Evolutionary conservation across 176 grass and related monocot species (phyloP).

Genomic region (Oryza punctata): DNA sequence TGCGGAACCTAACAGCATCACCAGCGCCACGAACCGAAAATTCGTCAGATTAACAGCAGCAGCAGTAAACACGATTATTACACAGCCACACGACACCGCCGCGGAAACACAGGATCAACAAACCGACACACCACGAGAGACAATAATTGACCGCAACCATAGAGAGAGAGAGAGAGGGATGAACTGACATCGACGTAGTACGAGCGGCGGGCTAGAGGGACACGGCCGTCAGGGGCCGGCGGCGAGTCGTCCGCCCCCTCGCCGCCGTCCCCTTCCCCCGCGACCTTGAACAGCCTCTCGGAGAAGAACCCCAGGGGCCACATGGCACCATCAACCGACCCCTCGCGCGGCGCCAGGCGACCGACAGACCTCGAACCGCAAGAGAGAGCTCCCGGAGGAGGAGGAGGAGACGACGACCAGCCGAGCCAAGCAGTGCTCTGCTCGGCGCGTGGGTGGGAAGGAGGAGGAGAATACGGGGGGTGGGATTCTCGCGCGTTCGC

Average conservation of each 20-base stretch:
- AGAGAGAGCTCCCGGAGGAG: neutral
- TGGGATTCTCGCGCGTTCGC: neutral
- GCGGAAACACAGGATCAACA: neutral
- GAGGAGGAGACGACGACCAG: neutral
- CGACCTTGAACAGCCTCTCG: conserved; percentile 81
- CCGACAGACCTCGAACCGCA: neutral
- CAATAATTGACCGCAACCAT: neutral
- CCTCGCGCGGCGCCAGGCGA: neutral
- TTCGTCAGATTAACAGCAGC: conserved; percentile 11
- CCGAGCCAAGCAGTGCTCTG: neutral
- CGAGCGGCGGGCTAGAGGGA: conserved; percentile 51
- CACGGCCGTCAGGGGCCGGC: conserved; percentile 15
- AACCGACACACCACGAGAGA: neutral
- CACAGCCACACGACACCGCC: neutral
- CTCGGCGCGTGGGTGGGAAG: too few species aligned
- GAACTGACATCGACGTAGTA: conserved; percentile 69
- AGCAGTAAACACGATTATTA: neutral
- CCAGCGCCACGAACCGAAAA: conserved; percentile 1
- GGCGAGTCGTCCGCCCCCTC: conserved; percentile 11
- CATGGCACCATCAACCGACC: conserved; percentile 55
- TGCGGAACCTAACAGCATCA: conserved; percentile 72
- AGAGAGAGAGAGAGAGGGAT: neutral
- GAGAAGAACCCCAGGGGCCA: conserved; percentile 84
- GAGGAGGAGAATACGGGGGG: neutral
- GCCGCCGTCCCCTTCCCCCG: conserved; percentile 39